phyloP scores from a whole-genome alignment of 2,329 filamentous ascomycete species.

The Cadophora sp. region DNA sequence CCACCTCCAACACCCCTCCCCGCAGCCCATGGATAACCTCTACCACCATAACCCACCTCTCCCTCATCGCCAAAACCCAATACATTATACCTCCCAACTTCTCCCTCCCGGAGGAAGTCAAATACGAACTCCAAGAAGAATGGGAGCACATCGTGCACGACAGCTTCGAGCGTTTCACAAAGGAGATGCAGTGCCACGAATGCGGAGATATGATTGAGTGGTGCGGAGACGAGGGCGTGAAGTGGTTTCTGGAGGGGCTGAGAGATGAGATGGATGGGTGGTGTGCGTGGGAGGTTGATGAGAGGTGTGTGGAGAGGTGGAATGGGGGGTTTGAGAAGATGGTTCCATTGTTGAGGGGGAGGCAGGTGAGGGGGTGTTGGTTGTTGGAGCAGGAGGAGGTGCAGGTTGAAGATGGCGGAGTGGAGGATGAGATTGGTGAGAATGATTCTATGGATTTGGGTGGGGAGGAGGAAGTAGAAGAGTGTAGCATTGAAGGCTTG shows the following conservation, averaged over 20 bases:
- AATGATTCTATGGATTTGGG: too few species aligned
- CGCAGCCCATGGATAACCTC: not conserved
- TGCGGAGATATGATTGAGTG: not conserved
- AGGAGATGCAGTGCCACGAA: not conserved
- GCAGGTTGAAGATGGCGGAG: not conserved
- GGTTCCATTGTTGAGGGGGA: not conserved
- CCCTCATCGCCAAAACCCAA: not conserved
- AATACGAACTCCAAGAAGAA: conserved; percentile 1
- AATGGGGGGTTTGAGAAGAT: conserved; percentile 8
- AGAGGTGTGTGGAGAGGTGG: conserved; percentile 7
- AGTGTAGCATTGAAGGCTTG: not conserved
- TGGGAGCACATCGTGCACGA: conserved; percentile 11
- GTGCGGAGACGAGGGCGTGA: not conserved
- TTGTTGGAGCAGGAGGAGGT: not conserved
- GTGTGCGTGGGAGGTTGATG: conserved; percentile 3
- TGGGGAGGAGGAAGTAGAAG: not conserved
- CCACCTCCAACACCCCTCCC: not conserved
- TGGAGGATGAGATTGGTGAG: not conserved
- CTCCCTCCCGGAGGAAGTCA: not conserved
- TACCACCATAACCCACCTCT: not conserved
- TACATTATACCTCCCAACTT: not conserved
- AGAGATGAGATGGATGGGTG: conserved; percentile 5
- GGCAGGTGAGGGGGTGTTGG: not conserved
- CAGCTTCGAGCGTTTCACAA: not conserved
- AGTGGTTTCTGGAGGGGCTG: not conserved